phyloP scores from a whole-genome alignment of 768 basidiomycete species.

The Naganishia kalamii region DNA sequence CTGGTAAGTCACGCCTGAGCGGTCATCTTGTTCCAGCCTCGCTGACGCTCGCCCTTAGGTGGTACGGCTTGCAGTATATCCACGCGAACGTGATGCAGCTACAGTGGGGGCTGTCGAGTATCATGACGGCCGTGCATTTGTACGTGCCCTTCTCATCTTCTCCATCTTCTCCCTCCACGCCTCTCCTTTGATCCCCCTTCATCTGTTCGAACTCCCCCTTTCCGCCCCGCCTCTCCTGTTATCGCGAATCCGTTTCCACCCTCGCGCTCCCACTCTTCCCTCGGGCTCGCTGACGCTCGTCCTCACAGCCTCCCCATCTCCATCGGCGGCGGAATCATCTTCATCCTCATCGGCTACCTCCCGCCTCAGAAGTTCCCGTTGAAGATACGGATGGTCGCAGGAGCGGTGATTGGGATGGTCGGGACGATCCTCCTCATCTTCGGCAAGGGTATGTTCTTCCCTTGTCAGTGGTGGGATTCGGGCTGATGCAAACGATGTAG shows the following conservation, averaged over 20 bases:
- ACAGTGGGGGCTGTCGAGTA: conserved; percentile 14
- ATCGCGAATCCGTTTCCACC: no score
- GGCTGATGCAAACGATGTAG: no score
- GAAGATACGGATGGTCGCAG: conserved; percentile 20
- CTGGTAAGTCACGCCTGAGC: conserved; percentile 30
- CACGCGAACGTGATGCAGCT: conserved; percentile 18
- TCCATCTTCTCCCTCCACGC: background rate
- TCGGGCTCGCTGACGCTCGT: no score
- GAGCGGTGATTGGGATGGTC: conserved; percentile 4
- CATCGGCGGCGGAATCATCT: conserved; percentile 22
- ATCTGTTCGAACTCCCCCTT: no score
- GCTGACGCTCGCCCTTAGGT: background rate
- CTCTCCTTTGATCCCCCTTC: background rate
- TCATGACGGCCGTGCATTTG: conserved; percentile 24
- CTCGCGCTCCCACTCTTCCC: no score
- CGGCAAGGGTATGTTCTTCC: background rate
- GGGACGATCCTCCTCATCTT: conserved; percentile 21
- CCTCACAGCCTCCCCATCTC: conserved; percentile 20
- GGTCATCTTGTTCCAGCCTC: no score
- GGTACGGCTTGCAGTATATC: conserved; percentile 19
- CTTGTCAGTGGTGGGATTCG: no score
- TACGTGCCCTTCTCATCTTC: background rate
- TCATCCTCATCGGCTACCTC: conserved; percentile 21
- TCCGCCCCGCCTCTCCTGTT: no score
- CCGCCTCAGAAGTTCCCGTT: conserved; percentile 10